Percentiles rank a stretch among this genome's conserved stretches.
These are phyloP conservation scores for Coemansia sp. DNA, from an alignment of 192 early-diverging fungal species.

Conservation along the genomic window DNA sequence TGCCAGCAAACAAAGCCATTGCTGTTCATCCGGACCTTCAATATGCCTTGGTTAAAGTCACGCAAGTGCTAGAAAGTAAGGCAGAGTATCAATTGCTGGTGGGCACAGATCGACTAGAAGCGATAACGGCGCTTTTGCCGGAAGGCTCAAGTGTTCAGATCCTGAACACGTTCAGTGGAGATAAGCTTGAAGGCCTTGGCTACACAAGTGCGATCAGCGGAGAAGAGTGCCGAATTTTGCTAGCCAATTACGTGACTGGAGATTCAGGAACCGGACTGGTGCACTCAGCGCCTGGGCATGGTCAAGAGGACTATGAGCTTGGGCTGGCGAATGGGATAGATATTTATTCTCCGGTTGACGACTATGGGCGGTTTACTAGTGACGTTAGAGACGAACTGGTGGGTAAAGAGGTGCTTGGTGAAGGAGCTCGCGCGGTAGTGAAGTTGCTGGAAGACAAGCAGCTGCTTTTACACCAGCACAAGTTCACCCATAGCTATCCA, in stretches of 20 bases:
- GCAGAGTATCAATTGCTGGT: conserved; percentile 24
- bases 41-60: conserved; percentile 55
- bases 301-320: conserved; percentile 80
- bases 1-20: conserved; percentile 73
- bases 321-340: conserved; percentile 54
- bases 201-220: conserved; percentile 61
- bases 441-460: conserved; percentile 46
- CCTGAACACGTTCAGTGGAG: conserved; percentile 30
- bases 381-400: conserved; percentile 62
- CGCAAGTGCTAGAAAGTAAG: not conserved
- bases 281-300: conserved; percentile 79
- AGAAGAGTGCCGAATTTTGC: conserved; percentile 56
- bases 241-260: conserved; percentile 63
- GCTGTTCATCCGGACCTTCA: conserved; percentile 63
- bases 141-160: conserved; percentile 2
- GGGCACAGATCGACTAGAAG: conserved; percentile 22
- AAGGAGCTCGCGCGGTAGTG: conserved; percentile 61
- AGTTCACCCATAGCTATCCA: conserved; percentile 71
- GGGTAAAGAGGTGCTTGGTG: conserved; percentile 59
- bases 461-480: conserved; percentile 53
- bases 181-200: conserved; percentile 53
- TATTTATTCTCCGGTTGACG: conserved; percentile 70
- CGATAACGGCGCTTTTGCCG: conserved; percentile 15
- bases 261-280: conserved; percentile 80
- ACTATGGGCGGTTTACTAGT: conserved; percentile 64